Base-by-base conservation (phyloP, 345 rosid genomes). In the Trapa incisa region DNA sequence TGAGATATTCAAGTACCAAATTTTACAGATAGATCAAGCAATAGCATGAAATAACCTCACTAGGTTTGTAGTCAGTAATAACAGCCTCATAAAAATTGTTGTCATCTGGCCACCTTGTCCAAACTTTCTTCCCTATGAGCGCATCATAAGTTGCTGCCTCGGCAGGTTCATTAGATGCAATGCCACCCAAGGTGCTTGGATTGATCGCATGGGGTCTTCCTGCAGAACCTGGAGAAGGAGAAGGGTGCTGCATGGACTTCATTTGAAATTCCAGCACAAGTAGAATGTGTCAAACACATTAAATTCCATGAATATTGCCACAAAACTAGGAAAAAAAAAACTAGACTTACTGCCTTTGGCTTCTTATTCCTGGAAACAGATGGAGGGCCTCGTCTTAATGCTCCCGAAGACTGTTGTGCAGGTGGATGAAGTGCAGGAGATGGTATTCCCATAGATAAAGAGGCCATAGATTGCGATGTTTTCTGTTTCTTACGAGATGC, bases 51-150 rank as follows among this genome's bases (percentile, higher is more conserved):
- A 64, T 71, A 78, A 90, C 97, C 91, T 85, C 93, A 64, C 58
- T 68, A n/a, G 93, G 76, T 68, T 89, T 80, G 75, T 80, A 89
- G 75, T 89, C 93, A 70, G 96, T 85, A 67, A 92, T 88, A 67
- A 85, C 81, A 78, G 98, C 98, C 81, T 92, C 89, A 63, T 92
- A 92, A 78, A 85, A 92, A 74, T 85, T 77, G 74, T 90, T 88
- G 77, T 93, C 98, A 67, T 86, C 98, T 61, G 98, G 98, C 98
- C 98, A 93, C 79, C 88, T 85, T 67, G 98, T 93, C 98, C 97
- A 93, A 53, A 93, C 95, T 84, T 87, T 87, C 82, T 77, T 86
- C 74, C 96, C 97, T 68, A 94, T 74, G 64, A 91, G 84, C 37
- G 85, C 74, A 76, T 90, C 89, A 76, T 69, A 83, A 42, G 84